Conservation (phyloP, 305 asterid genomes). For the Fraxinus albicans region DNA sequence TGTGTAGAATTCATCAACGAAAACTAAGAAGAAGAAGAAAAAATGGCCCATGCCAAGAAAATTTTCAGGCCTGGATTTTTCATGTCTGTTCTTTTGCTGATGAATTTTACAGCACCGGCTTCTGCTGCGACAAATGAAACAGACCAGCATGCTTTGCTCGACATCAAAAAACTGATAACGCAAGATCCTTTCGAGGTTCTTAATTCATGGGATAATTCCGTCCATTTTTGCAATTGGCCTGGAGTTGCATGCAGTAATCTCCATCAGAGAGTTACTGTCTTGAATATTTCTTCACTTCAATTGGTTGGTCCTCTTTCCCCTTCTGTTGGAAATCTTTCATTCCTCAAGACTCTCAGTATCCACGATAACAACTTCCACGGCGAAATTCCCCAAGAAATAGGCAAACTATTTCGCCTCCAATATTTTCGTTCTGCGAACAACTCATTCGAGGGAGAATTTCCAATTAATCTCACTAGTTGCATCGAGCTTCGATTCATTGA, state of each 20-base stretch:
- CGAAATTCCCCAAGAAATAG: slow-evolving; percentile 24
- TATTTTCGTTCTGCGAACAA: slow-evolving; percentile 24
- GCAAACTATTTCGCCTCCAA: slow-evolving; percentile 21
- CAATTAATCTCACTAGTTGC: neutral
- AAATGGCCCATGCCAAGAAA: neutral
- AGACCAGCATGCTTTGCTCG: slow-evolving; percentile 25
- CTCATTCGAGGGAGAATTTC: slow-evolving; percentile 18
- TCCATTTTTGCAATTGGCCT: slow-evolving; percentile 28
- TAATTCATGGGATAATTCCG: slow-evolving; percentile 28
- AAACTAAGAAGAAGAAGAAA: neutral
- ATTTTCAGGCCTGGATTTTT: neutral
- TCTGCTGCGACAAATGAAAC: slow-evolving; percentile 15
- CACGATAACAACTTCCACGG: slow-evolving; percentile 22
- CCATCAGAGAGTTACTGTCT: slow-evolving; percentile 24
- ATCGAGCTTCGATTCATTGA: neutral
- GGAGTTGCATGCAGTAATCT: slow-evolving; percentile 21
- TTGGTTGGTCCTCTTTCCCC: slow-evolving; percentile 31
- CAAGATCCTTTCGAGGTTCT: slow-evolving; percentile 22
- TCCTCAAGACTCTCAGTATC: slow-evolving; percentile 20
- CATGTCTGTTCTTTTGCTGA: neutral
- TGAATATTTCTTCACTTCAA: slow-evolving; percentile 16
- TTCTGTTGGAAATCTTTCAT: slow-evolving; percentile 29
- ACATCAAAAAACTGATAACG: slow-evolving; percentile 1
- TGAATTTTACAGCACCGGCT: neutral
- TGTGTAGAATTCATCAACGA: neutral